These are phyloP conservation scores for Leccinellum luteum DNA, from an alignment of 768 basidiomycete genomes.

Conservation along the genomic window DNA sequence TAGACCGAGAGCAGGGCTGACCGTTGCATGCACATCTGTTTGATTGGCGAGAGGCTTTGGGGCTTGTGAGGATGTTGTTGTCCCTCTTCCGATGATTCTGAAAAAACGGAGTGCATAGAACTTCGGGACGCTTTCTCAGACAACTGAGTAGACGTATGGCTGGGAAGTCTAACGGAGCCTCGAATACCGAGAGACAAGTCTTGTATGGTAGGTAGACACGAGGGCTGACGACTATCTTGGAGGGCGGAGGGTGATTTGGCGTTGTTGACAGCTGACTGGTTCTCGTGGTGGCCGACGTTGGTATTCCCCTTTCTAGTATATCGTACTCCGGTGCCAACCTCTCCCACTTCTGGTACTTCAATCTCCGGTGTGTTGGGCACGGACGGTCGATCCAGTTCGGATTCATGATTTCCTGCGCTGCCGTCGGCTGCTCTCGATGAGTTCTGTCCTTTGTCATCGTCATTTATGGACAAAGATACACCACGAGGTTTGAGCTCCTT, in stretches of 20 bases:
- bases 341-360: conserved; percentile 10
- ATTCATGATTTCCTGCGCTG: background rate
- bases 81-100: conserved; percentile 6
- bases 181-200: background rate
- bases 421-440: background rate
- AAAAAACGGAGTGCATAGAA: conserved; percentile 30
- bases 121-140: conserved; percentile 2
- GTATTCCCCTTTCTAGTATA: background rate
- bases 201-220: background rate
- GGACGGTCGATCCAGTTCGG: background rate
- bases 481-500: conserved; percentile 20
- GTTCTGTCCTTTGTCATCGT: background rate
- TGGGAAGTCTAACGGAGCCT: background rate
- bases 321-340: background rate
- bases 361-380: conserved; percentile 7
- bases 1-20: background rate
- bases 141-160: background rate
- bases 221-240: background rate
- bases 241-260: conserved; percentile 1
- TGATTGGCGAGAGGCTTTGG: background rate
- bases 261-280: conserved; percentile 6
- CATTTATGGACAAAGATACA: conserved; percentile 9
- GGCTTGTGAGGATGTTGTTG: background rate
- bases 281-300: background rate
- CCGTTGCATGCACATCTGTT: background rate